Conservation (phyloP, 176 grass and related monocot species). For the sorghum (Sorghum bicolor) region Sorghum_bicolor_NCBIv3 NC_012872.2:52641501-52642000, state of each 20-base stretch:
- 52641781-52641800: constrained; percentile 62
- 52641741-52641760: constrained; percentile 56
- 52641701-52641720: constrained; percentile 65
- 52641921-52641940: constrained; percentile 23
- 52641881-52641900: constrained; percentile 5
- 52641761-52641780: constrained; percentile 70
- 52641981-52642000: constrained; percentile 84
- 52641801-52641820: constrained; percentile 72
- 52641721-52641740: constrained; percentile 61
- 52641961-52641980: constrained; percentile 74
- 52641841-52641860: constrained; percentile 61
- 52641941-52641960: constrained; percentile 8
- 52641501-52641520: constrained; percentile 66
- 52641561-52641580: constrained; percentile 22
- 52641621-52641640: neutral
- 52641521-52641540: constrained; percentile 88
- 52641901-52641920: neutral
- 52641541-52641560: constrained; percentile 55
- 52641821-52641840: constrained; percentile 63
- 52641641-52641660: constrained; percentile 4
- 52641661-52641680: constrained; percentile 11
- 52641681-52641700: constrained; percentile 74
- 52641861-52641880: constrained; percentile 60
- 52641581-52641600: constrained; percentile 16
- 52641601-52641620: neutral